Evolutionary conservation across 2,329 filamentous ascomycete genomes (phyloP).

Genomic region (Scedosporium boydii): DNA sequence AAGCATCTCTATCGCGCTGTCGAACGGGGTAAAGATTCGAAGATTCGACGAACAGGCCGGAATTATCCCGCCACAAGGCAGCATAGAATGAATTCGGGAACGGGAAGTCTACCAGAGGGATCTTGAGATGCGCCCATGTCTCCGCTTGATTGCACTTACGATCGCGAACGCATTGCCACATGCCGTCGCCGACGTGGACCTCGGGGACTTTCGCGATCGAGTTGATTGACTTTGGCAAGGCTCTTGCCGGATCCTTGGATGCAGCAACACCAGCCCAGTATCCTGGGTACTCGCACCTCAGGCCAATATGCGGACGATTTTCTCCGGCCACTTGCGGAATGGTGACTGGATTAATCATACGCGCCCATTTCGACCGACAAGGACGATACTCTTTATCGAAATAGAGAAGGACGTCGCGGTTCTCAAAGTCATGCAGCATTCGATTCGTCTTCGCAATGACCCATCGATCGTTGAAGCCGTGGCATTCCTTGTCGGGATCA

Average conservation of each 20-base stretch:
- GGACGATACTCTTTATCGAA: neutral
- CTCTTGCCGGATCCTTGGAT: neutral
- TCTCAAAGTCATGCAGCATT: slow-evolving; percentile 4
- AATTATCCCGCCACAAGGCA: neutral
- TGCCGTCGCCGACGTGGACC: neutral
- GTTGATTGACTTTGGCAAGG: neutral
- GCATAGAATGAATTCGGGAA: neutral
- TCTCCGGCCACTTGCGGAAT: no score
- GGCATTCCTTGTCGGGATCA: slow-evolving; percentile 7
- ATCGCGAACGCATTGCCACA: neutral
- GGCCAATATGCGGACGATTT: neutral
- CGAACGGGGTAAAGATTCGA: neutral
- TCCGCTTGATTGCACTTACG: neutral
- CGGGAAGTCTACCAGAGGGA: neutral
- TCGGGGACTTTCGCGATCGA: neutral
- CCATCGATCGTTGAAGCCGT: slow-evolving; percentile 6
- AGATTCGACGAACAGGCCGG: neutral
- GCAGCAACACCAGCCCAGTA: neutral
- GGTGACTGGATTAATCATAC: neutral
- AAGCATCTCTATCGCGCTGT: neutral
- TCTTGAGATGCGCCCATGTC: neutral
- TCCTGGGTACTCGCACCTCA: neutral
- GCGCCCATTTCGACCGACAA: neutral
- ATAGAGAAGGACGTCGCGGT: neutral
- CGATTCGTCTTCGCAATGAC: slow-evolving; percentile 9